phyloP scores from a whole-genome alignment of 2,329 filamentous ascomycete species.

The Alternaria sp. region DNA sequence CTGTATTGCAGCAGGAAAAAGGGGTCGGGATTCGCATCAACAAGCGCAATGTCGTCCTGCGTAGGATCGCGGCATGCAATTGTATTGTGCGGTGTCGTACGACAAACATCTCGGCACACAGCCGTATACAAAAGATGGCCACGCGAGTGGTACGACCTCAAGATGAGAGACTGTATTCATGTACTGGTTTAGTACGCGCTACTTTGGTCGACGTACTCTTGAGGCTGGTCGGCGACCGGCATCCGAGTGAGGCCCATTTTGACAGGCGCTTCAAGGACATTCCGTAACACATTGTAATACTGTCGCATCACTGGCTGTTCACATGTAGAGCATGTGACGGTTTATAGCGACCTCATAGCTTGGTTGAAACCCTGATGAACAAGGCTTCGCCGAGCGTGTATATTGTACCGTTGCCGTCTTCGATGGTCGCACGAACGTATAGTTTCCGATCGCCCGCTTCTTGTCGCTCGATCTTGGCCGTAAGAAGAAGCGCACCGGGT shows the following conservation, averaged over 20 bases:
- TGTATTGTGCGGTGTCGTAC: background rate
- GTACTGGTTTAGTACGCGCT: background rate
- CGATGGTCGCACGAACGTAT: conserved; percentile 59
- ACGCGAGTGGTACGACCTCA: conserved; percentile 9
- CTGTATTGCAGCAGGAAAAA: background rate
- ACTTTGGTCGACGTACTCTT: background rate
- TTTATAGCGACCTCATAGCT: conserved; percentile 25
- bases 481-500: conserved; percentile 59
- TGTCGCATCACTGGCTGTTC: background rate
- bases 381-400: conserved; percentile 64
- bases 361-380: conserved; percentile 53
- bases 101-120: background rate
- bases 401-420: conserved; percentile 58
- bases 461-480: conserved; percentile 53
- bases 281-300: background rate
- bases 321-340: background rate
- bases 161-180: background rate
- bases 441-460: conserved; percentile 66
- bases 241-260: background rate
- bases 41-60: background rate
- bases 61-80: background rate
- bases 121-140: conserved; percentile 5
- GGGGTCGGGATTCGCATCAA: background rate
- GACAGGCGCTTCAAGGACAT: background rate
- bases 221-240: background rate